Evolutionary conservation across 1,284 basidiomycete genomes (phyloP).

Genomic region (Ceratobasidium sp.): DNA sequence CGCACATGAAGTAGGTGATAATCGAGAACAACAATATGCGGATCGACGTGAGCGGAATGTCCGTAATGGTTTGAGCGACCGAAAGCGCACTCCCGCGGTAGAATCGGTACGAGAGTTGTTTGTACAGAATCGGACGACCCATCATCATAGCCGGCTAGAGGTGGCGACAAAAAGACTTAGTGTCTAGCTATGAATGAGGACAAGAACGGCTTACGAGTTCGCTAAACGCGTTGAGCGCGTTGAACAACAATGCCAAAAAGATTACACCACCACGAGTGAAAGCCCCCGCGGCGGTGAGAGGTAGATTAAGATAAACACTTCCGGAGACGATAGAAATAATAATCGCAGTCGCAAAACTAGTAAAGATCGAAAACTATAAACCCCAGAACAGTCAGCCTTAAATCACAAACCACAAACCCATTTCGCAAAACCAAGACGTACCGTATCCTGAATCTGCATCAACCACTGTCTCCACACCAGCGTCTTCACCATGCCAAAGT

Average conservation of each 20-base stretch:
- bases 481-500: slow-evolving; percentile 76
- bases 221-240: slow-evolving; percentile 80
- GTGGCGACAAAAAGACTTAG: slow-evolving; percentile 34
- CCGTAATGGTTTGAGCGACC: slow-evolving; percentile 65
- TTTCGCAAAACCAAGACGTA: neutral
- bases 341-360: slow-evolving; percentile 48
- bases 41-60: slow-evolving; percentile 60
- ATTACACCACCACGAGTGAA: slow-evolving; percentile 90
- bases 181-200: too few species aligned
- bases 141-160: slow-evolving; percentile 71
- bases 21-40: slow-evolving; percentile 61
- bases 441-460: slow-evolving; percentile 58
- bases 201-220: slow-evolving; percentile 61
- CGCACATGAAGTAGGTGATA: slow-evolving; percentile 60
- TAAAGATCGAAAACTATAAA: slow-evolving; percentile 55
- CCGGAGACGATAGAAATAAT: slow-evolving; percentile 80
- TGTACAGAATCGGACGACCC: slow-evolving; percentile 74
- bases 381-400: slow-evolving; percentile 70
- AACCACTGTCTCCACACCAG: slow-evolving; percentile 81
- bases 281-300: slow-evolving; percentile 77
- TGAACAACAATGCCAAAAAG: slow-evolving; percentile 71
- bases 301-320: slow-evolving; percentile 77
- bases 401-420: slow-evolving; percentile 52
- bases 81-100: slow-evolving; percentile 81
- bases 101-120: slow-evolving; percentile 75